These are phyloP conservation scores for Cercospora sp. DNA, from an alignment of 2,329 filamentous ascomycete genomes.

Conservation along the genomic window DNA sequence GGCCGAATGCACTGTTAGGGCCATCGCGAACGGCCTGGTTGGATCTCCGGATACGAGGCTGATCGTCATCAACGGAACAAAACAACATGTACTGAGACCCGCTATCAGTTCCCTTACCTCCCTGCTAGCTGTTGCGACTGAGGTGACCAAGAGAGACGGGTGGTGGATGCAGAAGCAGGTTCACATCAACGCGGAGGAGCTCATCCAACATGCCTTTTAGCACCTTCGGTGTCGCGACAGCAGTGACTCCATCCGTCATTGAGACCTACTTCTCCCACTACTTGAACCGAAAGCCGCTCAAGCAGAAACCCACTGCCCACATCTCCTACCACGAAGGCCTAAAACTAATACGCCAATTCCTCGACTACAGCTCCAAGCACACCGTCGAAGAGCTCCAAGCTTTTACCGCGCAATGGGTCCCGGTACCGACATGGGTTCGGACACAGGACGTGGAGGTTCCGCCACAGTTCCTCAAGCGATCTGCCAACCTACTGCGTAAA, in stretches of 20 bases:
- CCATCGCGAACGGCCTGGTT: background rate
- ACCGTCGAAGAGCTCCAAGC: conserved; percentile 90
- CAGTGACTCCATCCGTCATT: conserved; percentile 83
- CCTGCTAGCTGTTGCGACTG: background rate
- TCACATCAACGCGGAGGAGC: background rate
- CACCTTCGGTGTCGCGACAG: conserved; percentile 77
- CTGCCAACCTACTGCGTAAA: conserved; percentile 66
- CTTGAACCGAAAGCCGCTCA: conserved; percentile 72
- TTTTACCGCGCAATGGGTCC: conserved; percentile 91
- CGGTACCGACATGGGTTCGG: conserved; percentile 83
- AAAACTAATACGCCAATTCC: conserved; percentile 80
- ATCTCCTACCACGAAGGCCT: conserved; percentile 94
- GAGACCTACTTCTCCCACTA: conserved; percentile 90
- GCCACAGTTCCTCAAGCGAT: conserved; percentile 61
- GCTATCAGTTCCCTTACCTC: background rate
- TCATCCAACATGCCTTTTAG: conserved; percentile 62
- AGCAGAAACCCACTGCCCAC: conserved; percentile 81
- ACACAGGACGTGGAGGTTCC: conserved; percentile 69
- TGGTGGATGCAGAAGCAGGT: background rate
- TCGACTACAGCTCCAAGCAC: conserved; percentile 81
- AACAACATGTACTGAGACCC: background rate
- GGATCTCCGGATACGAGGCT: background rate
- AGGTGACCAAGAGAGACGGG: background rate
- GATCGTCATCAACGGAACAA: background rate
- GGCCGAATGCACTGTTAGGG: background rate